phyloP scores from a whole-genome alignment of 192 early-diverging fungal species.

The Mortierella claussenii region DNA sequence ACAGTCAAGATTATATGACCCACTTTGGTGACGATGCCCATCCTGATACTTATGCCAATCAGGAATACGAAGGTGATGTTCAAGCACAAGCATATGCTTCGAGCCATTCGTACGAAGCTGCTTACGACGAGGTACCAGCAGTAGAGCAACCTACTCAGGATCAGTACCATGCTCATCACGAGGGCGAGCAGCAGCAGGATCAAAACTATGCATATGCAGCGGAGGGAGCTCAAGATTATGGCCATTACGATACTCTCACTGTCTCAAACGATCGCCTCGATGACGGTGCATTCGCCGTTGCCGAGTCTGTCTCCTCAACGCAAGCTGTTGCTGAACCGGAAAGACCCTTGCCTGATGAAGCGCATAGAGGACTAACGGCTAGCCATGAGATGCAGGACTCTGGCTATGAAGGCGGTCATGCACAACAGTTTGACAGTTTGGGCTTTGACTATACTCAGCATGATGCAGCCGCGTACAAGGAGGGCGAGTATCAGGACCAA shows the following conservation, averaged over 20 bases:
- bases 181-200: background rate
- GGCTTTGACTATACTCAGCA: background rate
- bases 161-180: too few relatives aligned
- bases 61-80: too few relatives aligned
- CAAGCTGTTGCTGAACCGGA: conserved; percentile 17
- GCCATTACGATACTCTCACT: conserved; percentile 5
- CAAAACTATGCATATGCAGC: background rate
- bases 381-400: conserved; percentile 10
- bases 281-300: conserved; percentile 4
- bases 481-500: conserved; percentile 16
- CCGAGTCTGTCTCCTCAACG: conserved; percentile 5
- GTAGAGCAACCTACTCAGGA: too few relatives aligned
- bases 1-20: too few relatives aligned
- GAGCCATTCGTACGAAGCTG: too few relatives aligned
- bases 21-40: background rate
- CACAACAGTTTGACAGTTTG: background rate
- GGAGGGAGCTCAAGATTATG: background rate
- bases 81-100: too few relatives aligned
- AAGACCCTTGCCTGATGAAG: background rate
- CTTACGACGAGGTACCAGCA: too few relatives aligned
- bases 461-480: background rate
- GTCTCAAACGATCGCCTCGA: background rate
- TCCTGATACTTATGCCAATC: background rate
- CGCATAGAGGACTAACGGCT: background rate
- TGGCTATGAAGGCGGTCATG: conserved; percentile 6